Percentiles rank a stretch among this genome's conserved stretches.
Evolutionary conservation across 805 yeast species (phyloP).

Genomic region (Candida alai): DNA sequence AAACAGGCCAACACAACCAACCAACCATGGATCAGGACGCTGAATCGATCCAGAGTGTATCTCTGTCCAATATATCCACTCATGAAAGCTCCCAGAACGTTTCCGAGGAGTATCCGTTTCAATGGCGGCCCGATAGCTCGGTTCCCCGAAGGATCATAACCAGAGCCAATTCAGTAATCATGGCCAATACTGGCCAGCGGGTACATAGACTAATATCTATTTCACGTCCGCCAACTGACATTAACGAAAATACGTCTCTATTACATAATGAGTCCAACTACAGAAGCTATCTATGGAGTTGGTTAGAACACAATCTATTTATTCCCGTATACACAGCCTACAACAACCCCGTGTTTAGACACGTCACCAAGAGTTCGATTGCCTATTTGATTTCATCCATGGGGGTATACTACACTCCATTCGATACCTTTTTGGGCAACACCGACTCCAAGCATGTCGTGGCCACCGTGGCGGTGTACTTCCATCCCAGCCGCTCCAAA

Average conservation of each 20-base stretch:
- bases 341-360: constrained; percentile 17
- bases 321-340: constrained; percentile 7
- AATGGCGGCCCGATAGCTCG: constrained; percentile 1
- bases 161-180: constrained; percentile 32
- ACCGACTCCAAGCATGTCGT: constrained; percentile 77
- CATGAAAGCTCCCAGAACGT: no score
- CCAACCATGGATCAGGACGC: no score
- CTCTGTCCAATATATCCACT: no score
- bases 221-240: not conserved
- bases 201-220: constrained; percentile 31
- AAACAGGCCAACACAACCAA: no score
- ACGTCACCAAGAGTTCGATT: constrained; percentile 62
- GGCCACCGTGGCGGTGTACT: constrained; percentile 80
- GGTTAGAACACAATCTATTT: not conserved
- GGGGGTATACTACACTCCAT: constrained; percentile 57
- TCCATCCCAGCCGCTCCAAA: constrained; percentile 74
- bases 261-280: not conserved
- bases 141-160: constrained; percentile 7
- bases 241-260: constrained; percentile 8
- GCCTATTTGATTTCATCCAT: constrained; percentile 72
- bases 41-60: no score
- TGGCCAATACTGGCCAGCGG: constrained; percentile 36
- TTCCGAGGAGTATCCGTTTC: constrained; percentile 1
- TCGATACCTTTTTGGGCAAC: constrained; percentile 52
- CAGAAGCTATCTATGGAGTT: not conserved